Evolutionary conservation across 2,329 filamentous ascomycete genomes (phyloP), one percentile per base, ranked within the genome.

Genomic region (Sarocladiaceae sp.): DNA sequence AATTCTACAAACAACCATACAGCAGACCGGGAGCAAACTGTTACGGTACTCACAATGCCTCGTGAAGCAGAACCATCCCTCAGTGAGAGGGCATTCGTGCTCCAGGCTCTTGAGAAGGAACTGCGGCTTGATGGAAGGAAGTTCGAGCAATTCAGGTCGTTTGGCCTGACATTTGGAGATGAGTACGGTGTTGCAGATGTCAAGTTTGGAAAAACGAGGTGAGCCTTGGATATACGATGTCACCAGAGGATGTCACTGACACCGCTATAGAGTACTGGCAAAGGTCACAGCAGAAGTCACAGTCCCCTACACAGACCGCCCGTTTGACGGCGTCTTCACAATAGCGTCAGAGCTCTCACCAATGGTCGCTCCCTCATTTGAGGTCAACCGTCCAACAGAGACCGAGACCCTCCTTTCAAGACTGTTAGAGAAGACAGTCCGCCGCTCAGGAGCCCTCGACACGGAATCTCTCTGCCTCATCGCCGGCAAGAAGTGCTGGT

Each of bases 401-500:
- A 78, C 84, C 45, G 93, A 97, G 67, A 75, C 90, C 3, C 77
- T 95, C 33, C 80, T 97, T 21, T 89, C 90, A 9, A 83, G 91
- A 26, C 78, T 93, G 33, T 82, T 98, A 16, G 93, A 98, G 64
- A 95, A 95, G 68, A 91, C 93, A 7, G 81, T 97, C 48, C 89
- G 93, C 33, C 83, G 93, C 48, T 95, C 90, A 1, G 85, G 85
- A 54, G 91, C 93, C 6, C 79, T 98, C 32, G 91, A 97, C 63
- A 95, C 90, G 26, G 93, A 98, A 66, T 95, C 90, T 3, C 76
- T 98, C 34, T 98, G 93, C 64, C 87, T 98, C 18, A 74, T 96
- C 21, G 89, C 93, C 10, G 90, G 88, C 6, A 75, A 85, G 48
- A 95, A 94, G 64, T 93, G 87, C 69, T 98, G 93, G 82, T 85